Evolutionary conservation across 495 filamentous ascomycete genomes (phyloP), one percentile per base, ranked within the genome.

Genomic region (Paragyromitra xinjiangensis): DNA sequence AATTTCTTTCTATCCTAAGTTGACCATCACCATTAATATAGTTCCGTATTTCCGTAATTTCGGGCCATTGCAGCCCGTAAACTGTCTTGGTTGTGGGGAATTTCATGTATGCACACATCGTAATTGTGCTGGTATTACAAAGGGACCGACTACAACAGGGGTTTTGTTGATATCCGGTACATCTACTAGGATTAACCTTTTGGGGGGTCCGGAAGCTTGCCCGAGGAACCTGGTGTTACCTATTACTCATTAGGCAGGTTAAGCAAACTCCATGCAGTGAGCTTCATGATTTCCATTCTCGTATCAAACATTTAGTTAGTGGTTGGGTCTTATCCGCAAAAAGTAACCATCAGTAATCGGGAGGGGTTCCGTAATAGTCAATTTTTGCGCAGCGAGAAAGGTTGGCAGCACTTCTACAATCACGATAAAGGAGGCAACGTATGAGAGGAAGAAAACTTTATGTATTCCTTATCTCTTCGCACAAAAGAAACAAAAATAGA

Each of bases 391-490:
- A 12, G 56, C 5, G 0, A 1, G n/a, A 61, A n/a, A 14, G 42
- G 22, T 22, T 24, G 14, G 24, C 34, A n/a, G 69, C 51, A 19
- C 29, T 12, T 55, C 45, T 50, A 55, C 19, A 8, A 26, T 62
- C 37, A 56, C n/a, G 37, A 12, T 45, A 9, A 9, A 2, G 19
- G 0, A 34, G 16, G 24, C 12, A 40, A 40, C 8, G 14, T 24
- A 22, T 48, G 59, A 73, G 74, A 66, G 45, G 55, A 64, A 76
- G 65, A 76, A 51, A 51, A 34, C 44, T 66, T 73, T 42, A 67
- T 67, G 59, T 51, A 73, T 73, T 73, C 66, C 74, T 73, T 69
- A 73, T 66, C 74, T 73, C 74, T 72, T 78, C 50, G 42, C 62
- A 78, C 53, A 71, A 77, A 78, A 65, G 14, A 58, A 66, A 75